These are phyloP conservation scores for Eutreptiella sp. DNA, from an alignment of 208 protist genomes.

Conservation along the genomic window DNA sequence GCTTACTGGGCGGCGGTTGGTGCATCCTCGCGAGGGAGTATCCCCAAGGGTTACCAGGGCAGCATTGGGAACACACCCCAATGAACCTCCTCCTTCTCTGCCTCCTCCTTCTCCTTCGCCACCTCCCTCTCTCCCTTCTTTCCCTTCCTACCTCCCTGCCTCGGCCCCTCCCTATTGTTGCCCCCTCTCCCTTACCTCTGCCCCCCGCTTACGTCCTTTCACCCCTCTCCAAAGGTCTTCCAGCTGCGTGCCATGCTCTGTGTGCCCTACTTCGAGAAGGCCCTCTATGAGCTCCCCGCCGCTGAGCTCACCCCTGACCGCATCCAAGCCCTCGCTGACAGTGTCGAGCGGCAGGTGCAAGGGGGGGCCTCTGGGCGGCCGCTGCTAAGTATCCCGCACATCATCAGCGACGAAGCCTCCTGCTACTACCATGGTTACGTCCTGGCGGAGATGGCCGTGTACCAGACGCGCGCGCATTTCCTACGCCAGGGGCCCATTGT, in stretches of 20 bases:
- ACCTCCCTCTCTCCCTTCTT: too few relatives aligned
- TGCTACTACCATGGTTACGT: constrained; percentile 49
- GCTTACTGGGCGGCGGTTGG: too few relatives aligned
- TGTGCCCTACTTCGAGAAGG: constrained; percentile 46
- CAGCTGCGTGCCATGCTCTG: constrained; percentile 29
- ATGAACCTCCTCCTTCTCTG: too few relatives aligned
- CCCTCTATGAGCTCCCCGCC: constrained; percentile 44
- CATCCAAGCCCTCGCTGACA: constrained; percentile 25
- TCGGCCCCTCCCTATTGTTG: neutral
- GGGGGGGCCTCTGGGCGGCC: constrained; percentile 16
- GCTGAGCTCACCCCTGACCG: constrained; percentile 30
- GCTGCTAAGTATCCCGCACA: constrained; percentile 33
- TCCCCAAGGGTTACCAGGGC: too few relatives aligned
- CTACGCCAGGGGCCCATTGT: neutral
- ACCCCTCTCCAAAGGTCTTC: too few relatives aligned
- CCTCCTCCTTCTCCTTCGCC: too few relatives aligned
- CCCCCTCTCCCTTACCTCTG: neutral
- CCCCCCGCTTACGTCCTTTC: neutral
- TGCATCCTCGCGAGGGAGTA: too few relatives aligned
- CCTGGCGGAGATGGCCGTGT: constrained; percentile 39
- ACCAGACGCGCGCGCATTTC: constrained; percentile 22
- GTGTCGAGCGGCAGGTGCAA: constrained; percentile 33
- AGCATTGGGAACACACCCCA: too few relatives aligned
- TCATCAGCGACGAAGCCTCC: constrained; percentile 34
- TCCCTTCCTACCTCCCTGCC: too few relatives aligned